phyloP scores from a whole-genome alignment of 2,329 filamentous ascomycete species.

The Fusarium succisae region DNA sequence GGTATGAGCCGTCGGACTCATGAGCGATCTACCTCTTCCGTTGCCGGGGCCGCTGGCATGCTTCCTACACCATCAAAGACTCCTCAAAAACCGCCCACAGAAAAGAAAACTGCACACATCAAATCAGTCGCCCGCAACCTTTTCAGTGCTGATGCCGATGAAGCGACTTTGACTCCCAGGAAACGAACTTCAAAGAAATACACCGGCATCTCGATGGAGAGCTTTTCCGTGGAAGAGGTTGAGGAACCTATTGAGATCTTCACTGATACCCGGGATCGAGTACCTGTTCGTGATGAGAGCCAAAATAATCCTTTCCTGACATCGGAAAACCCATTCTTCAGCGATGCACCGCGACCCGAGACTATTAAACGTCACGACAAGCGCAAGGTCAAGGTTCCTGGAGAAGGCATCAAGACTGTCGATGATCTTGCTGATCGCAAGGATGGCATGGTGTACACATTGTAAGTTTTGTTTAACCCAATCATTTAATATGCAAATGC shows the following conservation, averaged over 20 bases:
- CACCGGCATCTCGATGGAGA: constrained; percentile 63
- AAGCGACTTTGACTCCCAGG: constrained; percentile 67
- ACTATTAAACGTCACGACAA: constrained; percentile 63
- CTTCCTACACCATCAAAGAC: constrained; percentile 84
- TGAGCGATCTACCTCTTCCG: constrained; percentile 42
- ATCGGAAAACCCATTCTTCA: constrained; percentile 77
- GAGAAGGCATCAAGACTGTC: constrained; percentile 67
- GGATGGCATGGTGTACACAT: constrained; percentile 79
- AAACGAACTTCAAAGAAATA: constrained; percentile 68
- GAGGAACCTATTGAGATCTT: constrained; percentile 75
- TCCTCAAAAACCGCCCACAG: constrained; percentile 69
- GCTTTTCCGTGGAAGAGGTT: constrained; percentile 66
- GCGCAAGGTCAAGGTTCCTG: constrained; percentile 63
- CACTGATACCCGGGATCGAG: constrained; percentile 80
- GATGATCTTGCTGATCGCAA: constrained; percentile 71
- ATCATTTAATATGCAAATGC: not conserved
- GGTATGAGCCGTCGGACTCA: constrained; percentile 53
- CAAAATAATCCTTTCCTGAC: constrained; percentile 77
- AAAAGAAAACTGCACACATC: constrained; percentile 61
- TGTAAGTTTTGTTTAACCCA: constrained; percentile 65
- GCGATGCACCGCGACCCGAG: constrained; percentile 52
- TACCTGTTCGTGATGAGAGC: constrained; percentile 73
- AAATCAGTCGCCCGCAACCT: constrained; percentile 68
- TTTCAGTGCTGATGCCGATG: constrained; percentile 68
- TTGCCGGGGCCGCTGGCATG: constrained; percentile 60